Evolutionary conservation across 768 basidiomycete species (phyloP).

Genomic region (Leccinum pellstonianum): DNA sequence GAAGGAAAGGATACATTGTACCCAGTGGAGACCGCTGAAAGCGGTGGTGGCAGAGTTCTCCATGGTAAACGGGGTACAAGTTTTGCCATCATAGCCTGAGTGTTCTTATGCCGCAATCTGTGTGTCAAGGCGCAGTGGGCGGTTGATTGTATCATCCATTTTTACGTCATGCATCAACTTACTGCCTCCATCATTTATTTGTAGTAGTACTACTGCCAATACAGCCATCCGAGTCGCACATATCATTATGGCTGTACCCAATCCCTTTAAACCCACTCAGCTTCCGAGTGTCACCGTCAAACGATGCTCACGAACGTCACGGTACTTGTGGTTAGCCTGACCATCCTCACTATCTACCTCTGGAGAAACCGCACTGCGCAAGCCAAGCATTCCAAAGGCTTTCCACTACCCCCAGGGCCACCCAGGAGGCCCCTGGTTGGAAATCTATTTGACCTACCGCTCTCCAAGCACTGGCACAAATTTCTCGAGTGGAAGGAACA

Average conservation of each 20-base stretch:
- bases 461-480: constrained; percentile 7
- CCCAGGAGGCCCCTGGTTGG: not conserved
- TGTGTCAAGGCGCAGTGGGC: not conserved
- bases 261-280: not conserved
- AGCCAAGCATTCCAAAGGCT: constrained; percentile 7
- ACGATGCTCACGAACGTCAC: not conserved
- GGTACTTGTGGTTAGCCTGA: not conserved
- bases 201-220: no score
- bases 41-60: not conserved
- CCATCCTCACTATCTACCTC: not conserved
- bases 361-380: constrained; percentile 1
- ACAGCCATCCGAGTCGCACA: no score
- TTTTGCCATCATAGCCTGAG: not conserved
- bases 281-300: not conserved
- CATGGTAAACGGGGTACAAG: not conserved
- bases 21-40: not conserved
- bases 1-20: not conserved
- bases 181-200: no score
- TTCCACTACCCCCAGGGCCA: constrained; percentile 8
- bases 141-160: not conserved
- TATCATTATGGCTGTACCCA: no score
- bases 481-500: constrained; percentile 11
- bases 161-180: not conserved
- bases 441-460: constrained; percentile 13
- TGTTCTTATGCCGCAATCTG: no score